Conservation (phyloP, 192 early-diverging fungal species). For the Dimargaris cristalligena region DNA sequence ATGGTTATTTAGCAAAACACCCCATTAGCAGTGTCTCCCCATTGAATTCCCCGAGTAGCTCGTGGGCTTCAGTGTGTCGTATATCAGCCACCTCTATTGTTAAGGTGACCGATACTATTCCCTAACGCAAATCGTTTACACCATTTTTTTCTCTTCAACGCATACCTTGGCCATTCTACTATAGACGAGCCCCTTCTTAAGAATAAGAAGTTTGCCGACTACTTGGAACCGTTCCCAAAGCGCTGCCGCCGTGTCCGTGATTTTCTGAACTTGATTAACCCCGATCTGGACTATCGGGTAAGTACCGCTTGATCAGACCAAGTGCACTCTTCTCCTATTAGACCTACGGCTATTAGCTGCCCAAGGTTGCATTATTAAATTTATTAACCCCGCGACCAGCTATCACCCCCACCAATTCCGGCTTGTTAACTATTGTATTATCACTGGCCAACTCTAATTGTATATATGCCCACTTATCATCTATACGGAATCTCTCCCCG, state of each 20-base stretch:
- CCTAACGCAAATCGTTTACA: not conserved
- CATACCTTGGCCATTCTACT: not conserved
- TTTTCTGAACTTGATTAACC: conserved; percentile 39
- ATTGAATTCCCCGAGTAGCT: no score
- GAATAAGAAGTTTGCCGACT: conserved; percentile 50
- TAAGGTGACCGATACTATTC: not conserved
- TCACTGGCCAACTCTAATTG: no score
- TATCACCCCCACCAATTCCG: no score
- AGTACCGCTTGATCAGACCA: no score
- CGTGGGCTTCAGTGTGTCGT: no score
- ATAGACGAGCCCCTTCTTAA: conserved; percentile 41
- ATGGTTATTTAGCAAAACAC: no score
- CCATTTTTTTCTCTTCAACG: not conserved
- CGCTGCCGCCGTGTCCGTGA: conserved; percentile 38
- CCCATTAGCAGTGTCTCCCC: no score
- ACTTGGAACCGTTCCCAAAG: conserved; percentile 43
- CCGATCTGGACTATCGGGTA: conserved; percentile 30
- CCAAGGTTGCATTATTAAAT: no score
- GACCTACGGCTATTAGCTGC: no score
- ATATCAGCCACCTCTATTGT: no score
- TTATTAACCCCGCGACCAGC: no score
- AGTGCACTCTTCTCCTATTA: not conserved
- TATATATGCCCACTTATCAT: not conserved
- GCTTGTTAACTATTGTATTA: no score
- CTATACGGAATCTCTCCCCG: not conserved